These are phyloP conservation scores for Brettanomyces naardenensis DNA, from an alignment of 805 yeast genomes.

Conservation along the genomic window DNA sequence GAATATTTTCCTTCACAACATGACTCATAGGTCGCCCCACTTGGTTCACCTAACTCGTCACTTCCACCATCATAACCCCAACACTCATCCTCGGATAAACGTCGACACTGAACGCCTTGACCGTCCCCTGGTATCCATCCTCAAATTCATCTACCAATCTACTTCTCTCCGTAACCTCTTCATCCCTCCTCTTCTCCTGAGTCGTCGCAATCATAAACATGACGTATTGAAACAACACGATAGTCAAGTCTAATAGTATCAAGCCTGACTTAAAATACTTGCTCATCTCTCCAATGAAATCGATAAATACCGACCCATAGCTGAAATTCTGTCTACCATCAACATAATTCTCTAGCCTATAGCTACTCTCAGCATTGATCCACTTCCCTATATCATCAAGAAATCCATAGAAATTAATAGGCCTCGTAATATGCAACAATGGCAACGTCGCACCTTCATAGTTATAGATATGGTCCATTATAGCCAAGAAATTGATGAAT, in stretches of 20 bases:
- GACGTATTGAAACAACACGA: slow-evolving; percentile 14
- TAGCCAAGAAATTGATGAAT: slow-evolving; percentile 5
- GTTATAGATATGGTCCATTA: slow-evolving; percentile 6
- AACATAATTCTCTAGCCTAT: neutral
- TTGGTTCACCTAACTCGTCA: no score
- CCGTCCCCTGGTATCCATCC: slow-evolving; percentile 8
- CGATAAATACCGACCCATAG: slow-evolving; percentile 17
- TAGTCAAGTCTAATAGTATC: slow-evolving; percentile 13
- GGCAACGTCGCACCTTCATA: neutral
- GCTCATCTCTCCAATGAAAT: slow-evolving; percentile 22
- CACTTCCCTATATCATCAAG: neutral
- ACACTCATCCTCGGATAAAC: slow-evolving; percentile 7
- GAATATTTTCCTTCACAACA: no score
- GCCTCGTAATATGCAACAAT: neutral
- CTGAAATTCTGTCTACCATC: slow-evolving; percentile 8
- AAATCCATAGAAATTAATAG: neutral
- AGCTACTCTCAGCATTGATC: neutral
- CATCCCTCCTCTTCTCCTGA: neutral
- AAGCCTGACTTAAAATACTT: slow-evolving; percentile 7
- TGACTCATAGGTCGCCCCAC: no score
- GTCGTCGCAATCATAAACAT: slow-evolving; percentile 12
- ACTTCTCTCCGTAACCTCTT: neutral
- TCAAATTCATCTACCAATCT: neutral
- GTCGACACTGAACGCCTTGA: slow-evolving; percentile 6
- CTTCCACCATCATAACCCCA: no score